Evolutionary conservation across 495 filamentous ascomycete genomes (phyloP).

Genomic region (Xylaria venustula): DNA sequence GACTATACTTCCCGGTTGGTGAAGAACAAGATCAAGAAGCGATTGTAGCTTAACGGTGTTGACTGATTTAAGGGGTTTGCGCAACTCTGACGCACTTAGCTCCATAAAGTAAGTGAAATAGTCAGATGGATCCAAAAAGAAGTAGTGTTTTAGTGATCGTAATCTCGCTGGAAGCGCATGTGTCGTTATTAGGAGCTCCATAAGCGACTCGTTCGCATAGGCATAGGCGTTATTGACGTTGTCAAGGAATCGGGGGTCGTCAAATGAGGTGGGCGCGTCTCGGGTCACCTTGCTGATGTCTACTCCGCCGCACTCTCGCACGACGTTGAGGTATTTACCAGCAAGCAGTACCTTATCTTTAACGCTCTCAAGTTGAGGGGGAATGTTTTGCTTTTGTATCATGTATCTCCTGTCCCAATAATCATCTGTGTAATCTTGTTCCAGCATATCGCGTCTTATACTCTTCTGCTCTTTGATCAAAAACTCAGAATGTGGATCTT

Average conservation of each 20-base stretch:
- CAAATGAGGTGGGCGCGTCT: conserved; percentile 88
- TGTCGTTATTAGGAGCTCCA: conserved; percentile 86
- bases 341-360: conserved; percentile 93
- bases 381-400: conserved; percentile 84
- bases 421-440: conserved; percentile 96
- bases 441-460: conserved; percentile 84
- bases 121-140: conserved; percentile 95
- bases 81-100: conserved; percentile 79
- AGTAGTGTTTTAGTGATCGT: conserved; percentile 93
- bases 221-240: conserved; percentile 95
- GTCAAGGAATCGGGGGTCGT: conserved; percentile 85
- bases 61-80: conserved; percentile 81
- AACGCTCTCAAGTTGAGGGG: conserved; percentile 87
- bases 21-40: conserved; percentile 87
- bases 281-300: conserved; percentile 86
- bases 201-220: conserved; percentile 89
- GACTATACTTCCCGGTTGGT: conserved; percentile 91
- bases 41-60: conserved; percentile 93
- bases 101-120: conserved; percentile 98
- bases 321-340: conserved; percentile 97
- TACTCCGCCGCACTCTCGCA: conserved; percentile 93
- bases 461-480: conserved; percentile 94
- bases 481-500: conserved; percentile 92
- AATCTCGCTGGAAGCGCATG: conserved; percentile 85
- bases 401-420: conserved; percentile 99